Evolutionary conservation across 306 rosid species (phyloP), one percentile per base, ranked within the genome.

Genomic region (Pyrus bretschneideri): DNA sequence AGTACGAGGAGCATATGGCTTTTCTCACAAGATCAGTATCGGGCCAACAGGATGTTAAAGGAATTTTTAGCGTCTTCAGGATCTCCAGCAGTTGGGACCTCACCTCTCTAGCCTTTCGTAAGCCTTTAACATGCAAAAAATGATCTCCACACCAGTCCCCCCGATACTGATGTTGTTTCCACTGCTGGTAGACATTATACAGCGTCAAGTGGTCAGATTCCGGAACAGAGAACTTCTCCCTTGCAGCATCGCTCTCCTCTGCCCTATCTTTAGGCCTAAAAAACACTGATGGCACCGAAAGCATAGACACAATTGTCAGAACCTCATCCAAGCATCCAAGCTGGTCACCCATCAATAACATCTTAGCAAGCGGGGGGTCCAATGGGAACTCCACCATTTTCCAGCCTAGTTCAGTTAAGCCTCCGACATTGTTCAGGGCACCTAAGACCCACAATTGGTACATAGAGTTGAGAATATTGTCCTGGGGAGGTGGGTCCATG

Each of bases 401-500:
- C 98, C 98, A 95, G 62, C 98, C 98, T 27, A 92, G 93, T 13
- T 87, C 93, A 54, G 98, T 95, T 80, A 95, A 84, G 63, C 87
- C 85, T 74, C 98, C 98, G 2, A 95, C 98, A 74, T 95, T 95
- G 84, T 89, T 90, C 66, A 95, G 97, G 78, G 98, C 98, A 35
- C 97, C 98, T 81, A 95, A 86, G 45, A 95, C 98, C 98, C 98
- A 95, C 84, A 95, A 81, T 78, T 95, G 98, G 84, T 95, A 95
- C 98, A 95, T 95, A 14, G 98, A 95, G 84, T 95, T 95, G 67
- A 95, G 97, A 75, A 95, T 95, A 73, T 95, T 95, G 81, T 95
- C 98, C 65, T 92, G 98, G 0, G 98, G 98, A 74, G 98, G 98
- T 67, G 98, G 98, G 73, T 95, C 98, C 98, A 95, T 95, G 88